Base-by-base conservation (phyloP, 805 yeast genomes). In the Kodamaea fukazawae region DNA sequence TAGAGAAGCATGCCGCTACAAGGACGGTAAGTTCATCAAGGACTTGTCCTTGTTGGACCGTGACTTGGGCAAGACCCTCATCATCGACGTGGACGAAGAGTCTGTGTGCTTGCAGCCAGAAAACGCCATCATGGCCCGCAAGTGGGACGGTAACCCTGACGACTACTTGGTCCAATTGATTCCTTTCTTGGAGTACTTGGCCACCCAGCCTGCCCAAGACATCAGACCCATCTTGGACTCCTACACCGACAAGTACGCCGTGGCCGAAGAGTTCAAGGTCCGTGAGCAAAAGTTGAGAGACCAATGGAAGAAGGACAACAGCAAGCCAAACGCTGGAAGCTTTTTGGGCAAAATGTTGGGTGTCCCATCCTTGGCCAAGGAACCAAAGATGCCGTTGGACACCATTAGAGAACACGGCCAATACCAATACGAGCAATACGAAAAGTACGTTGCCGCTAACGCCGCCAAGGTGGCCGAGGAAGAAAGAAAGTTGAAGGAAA, bases 111-210 rank as follows among this genome's bases (percentile, higher is more conserved):
- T 86, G 63, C 97, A 91, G 70, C 96, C 96, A 2, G 96, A 90
- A 53, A 93, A 93, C 63, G 91, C 96, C n/a, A 78, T 93, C 47
- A 81, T 87, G 44, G 67, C 88, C 63, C 73, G 79, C 48, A 79
- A 84, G 46, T 93, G 99, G 99, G 76, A 74, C 40, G 99, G 99
- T 48, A 68, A 69, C 46, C 75, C 85, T 25, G 96, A 86, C 58
- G 96, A 91, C 62, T 72, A 74, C 42, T 75, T 93, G 55, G 73
- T 93, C 50, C 75, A 75, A 53, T 69, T 90, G 66, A 88, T 93
- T 57, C 97, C 98, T 42, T 83, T 93, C 69, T 78, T 93, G 51
- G 99, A 93, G 69, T 93, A 86, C 68, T 67, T 93, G 45, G 98
- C 96, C 11, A 86, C 96, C 11, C 95, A 88, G 63, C 77, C 75